These are phyloP conservation scores for Collybia sordida DNA, from an alignment of 768 basidiomycete species.

Conservation along the genomic window DNA sequence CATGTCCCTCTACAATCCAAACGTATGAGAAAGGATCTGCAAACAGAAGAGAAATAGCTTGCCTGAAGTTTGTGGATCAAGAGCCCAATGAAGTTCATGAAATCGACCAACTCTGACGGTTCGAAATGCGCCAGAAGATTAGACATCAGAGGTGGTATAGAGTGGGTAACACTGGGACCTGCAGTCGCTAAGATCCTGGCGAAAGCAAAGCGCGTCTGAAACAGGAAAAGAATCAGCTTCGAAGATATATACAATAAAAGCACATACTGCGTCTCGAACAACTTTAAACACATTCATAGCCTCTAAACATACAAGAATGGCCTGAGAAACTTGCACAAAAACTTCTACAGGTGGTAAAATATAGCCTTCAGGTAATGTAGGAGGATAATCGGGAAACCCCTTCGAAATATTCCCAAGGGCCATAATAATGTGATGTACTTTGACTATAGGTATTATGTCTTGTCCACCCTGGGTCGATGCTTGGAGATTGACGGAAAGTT, in stretches of 20 bases:
- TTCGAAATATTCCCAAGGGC: conserved; percentile 93
- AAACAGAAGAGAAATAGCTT: conserved; percentile 9
- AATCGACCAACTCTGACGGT: conserved; percentile 89
- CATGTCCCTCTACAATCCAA: conserved; percentile 66
- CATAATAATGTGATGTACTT: conserved; percentile 91
- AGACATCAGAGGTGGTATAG: conserved; percentile 86
- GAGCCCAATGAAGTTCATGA: conserved; percentile 92
- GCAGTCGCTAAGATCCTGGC: conserved; percentile 89
- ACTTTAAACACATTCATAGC: conserved; percentile 85
- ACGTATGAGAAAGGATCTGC: background rate
- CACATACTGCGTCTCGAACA: conserved; percentile 87
- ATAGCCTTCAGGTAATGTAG: conserved; percentile 62
- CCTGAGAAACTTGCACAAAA: conserved; percentile 84
- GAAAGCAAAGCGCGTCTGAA: conserved; percentile 89
- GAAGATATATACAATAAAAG: background rate
- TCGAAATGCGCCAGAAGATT: conserved; percentile 92
- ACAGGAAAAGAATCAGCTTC: conserved; percentile 6
- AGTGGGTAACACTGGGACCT: conserved; percentile 81
- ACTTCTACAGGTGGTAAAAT: conserved; percentile 71
- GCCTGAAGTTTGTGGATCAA: conserved; percentile 92
- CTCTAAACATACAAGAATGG: conserved; percentile 83
- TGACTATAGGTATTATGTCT: conserved; percentile 78
- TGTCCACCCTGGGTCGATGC: conserved; percentile 54
- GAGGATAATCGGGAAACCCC: conserved; percentile 92
- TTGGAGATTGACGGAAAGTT: conserved; percentile 59